phyloP scores from a whole-genome alignment of 768 basidiomycete genomes.

The Lactifluus hygrophoroides region DNA sequence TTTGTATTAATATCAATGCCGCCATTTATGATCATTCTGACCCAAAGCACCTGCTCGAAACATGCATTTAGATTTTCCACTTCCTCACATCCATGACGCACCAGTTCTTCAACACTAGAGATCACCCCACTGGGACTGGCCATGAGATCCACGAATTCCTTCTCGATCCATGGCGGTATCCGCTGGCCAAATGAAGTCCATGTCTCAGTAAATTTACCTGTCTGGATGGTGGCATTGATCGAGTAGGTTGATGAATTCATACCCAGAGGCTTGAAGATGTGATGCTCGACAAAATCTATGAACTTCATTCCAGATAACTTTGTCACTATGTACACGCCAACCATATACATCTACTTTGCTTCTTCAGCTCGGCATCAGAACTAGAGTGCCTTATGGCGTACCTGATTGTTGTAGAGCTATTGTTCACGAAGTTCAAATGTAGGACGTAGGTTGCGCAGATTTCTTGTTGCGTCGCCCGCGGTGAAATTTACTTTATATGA shows the following conservation, averaged over 20 bases:
- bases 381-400: slow-evolving; percentile 1
- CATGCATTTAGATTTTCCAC: neutral
- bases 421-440: slow-evolving; percentile 32
- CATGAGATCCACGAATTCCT: slow-evolving; percentile 22
- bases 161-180: slow-evolving; percentile 27
- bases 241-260: slow-evolving; percentile 37
- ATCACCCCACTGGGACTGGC: slow-evolving; percentile 39
- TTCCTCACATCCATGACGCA: slow-evolving; percentile 19
- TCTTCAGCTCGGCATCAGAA: neutral
- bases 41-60: slow-evolving; percentile 33
- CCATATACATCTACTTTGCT: slow-evolving; percentile 32
- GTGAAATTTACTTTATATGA: neutral
- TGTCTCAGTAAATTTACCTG: slow-evolving; percentile 29
- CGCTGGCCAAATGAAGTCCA: slow-evolving; percentile 29
- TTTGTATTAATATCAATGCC: slow-evolving; percentile 29
- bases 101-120: slow-evolving; percentile 37
- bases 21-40: slow-evolving; percentile 31
- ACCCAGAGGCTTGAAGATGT: slow-evolving; percentile 33
- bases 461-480: slow-evolving; percentile 4
- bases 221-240: slow-evolving; percentile 25
- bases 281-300: slow-evolving; percentile 33
- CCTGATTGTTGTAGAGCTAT: slow-evolving; percentile 35
- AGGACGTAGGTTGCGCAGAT: slow-evolving; percentile 28
- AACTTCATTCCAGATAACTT: slow-evolving; percentile 29
- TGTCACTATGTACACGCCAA: slow-evolving; percentile 29